Evolutionary conservation across 108 stramenopile species (phyloP).

Genomic region (Skeletonema grethae): DNA sequence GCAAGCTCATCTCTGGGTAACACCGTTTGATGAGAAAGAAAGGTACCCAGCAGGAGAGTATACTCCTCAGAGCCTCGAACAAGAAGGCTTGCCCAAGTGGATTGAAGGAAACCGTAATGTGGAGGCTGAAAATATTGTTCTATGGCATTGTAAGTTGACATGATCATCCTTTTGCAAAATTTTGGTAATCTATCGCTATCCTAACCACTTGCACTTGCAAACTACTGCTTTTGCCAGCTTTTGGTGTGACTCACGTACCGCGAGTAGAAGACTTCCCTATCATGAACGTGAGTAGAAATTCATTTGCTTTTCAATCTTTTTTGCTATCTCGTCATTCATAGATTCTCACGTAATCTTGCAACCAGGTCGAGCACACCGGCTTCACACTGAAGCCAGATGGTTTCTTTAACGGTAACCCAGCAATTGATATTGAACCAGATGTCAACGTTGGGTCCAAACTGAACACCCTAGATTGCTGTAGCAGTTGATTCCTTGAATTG

Average conservation of each 20-base stretch:
- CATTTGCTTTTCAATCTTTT: background rate
- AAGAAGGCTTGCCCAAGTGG: constrained; percentile 58
- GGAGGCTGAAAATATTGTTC: constrained; percentile 54
- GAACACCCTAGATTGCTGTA: background rate
- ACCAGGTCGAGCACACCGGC: constrained; percentile 45
- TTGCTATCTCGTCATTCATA: background rate
- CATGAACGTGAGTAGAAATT: constrained; percentile 25
- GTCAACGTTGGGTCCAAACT: background rate
- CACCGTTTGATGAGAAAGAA: constrained; percentile 46
- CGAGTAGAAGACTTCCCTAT: constrained; percentile 64
- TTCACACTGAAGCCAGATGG: constrained; percentile 63
- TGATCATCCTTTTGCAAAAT: background rate
- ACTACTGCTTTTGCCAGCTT: constrained; percentile 19
- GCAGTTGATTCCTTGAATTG: background rate
- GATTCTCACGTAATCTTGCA: background rate
- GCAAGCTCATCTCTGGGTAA: constrained; percentile 61
- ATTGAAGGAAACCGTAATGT: constrained; percentile 44
- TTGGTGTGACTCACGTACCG: constrained; percentile 63
- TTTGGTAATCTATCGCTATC: background rate
- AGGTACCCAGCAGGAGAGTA: constrained; percentile 69
- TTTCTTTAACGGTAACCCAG: constrained; percentile 22
- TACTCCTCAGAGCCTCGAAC: constrained; percentile 49
- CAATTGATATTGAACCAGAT: constrained; percentile 37
- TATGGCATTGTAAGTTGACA: constrained; percentile 51
- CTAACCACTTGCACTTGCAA: background rate